Evolutionary conservation across 2,329 filamentous ascomycete species (phyloP), one percentile per base, ranked within the genome.

Genomic region (Trichoderma koningiopsis): DNA sequence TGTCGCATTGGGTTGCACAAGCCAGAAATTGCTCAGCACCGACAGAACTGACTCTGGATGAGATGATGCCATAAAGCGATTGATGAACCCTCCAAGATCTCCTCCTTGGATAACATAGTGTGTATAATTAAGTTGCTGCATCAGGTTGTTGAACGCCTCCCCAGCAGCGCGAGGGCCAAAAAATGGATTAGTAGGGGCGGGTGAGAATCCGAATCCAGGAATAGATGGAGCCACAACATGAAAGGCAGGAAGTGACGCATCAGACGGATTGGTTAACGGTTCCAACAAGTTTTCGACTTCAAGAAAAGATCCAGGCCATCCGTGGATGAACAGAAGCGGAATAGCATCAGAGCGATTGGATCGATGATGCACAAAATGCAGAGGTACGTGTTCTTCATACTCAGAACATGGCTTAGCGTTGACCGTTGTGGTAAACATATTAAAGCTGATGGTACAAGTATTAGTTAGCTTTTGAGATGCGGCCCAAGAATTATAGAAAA

Each of bases 161-260:
- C 43, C 33, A 1, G 61, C 52, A 29, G 33, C 33, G 10, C 33
- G n/a, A 19, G 61, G 61, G 5, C 61, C 61, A 29, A 64, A 64
- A 1, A 47, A 29, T 3, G 49, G 61, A 8, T 7, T 33, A 16
- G 22, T 22, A 16, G 62, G 62, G 7, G 62, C 62, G 1, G 62
- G 62, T 10, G 62, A 65, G 29, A 65, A 65, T 16, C 62, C 62
- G 19, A 56, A 65, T 14, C 62, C 62, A 5, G 62, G 62, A 31
- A 65, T 43, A 11, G 52, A 56, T 11, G 62, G 62, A 11, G 62
- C 62, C 1, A 65, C 62, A 5, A 65, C 52, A n/a, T 65, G 62
- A 22, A 65, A 65, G 5, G 62, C 62, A 11, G 62, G 62, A 0
- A 47, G 16, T 7, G 62, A 65, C 13, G 5, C 24, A 40, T 65